Evolutionary conservation across 2,329 filamentous ascomycete genomes (phyloP).

Genomic region (Aureobasidium melanogenum): DNA sequence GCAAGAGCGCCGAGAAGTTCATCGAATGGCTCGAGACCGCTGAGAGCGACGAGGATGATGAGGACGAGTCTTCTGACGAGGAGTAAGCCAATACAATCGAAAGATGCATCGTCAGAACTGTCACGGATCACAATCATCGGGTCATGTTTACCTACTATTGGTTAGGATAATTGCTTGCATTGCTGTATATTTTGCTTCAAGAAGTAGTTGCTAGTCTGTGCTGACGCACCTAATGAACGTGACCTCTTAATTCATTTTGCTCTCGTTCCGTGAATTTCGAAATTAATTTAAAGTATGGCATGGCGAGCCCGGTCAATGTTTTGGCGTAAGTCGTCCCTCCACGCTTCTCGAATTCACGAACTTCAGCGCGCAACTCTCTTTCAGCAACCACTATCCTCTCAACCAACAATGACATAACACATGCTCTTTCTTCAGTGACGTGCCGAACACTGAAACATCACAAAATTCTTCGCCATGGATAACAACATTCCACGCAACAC

Average conservation of each 20-base stretch:
- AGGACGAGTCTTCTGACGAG: conserved; percentile 38
- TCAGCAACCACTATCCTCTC: not conserved
- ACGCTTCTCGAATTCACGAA: not conserved
- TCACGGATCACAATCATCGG: not conserved
- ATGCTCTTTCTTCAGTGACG: not conserved
- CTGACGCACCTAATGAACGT: not conserved
- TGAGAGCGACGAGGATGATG: conserved; percentile 61
- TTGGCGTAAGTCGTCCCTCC: not conserved
- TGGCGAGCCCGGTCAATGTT: not conserved
- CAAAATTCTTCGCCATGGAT: conserved; percentile 26
- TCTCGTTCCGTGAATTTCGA: not conserved
- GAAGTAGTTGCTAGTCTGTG: conserved; percentile 1
- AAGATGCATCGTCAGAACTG: not conserved
- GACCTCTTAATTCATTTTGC: not conserved
- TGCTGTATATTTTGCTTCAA: not conserved
- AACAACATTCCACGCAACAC: conserved; percentile 33
- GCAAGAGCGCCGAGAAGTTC: conserved; percentile 90
- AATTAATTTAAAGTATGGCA: not conserved
- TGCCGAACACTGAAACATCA: not conserved
- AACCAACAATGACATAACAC: not conserved
- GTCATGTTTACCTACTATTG: not conserved
- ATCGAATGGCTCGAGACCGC: conserved; percentile 87
- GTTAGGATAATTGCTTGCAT: not conserved
- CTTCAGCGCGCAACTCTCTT: not conserved
- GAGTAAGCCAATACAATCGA: not conserved